Conservation (phyloP, 2,329 filamentous ascomycete species). For the Boeremia lycopersici region DNA sequence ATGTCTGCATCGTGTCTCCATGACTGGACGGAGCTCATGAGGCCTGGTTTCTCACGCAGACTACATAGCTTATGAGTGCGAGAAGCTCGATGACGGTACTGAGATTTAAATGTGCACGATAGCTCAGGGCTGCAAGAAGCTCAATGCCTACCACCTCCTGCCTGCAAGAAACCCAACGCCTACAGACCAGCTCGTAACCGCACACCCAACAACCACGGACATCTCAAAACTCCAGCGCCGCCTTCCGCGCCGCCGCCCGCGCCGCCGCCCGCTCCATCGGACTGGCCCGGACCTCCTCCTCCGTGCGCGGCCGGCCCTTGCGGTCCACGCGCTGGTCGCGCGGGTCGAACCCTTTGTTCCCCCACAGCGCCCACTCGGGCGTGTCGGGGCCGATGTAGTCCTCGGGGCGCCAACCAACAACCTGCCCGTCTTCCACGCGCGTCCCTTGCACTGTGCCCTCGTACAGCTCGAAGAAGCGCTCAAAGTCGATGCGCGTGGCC, state of each 20-base stretch:
- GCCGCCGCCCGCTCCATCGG: conserved; percentile 6
- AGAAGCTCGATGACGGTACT: no score
- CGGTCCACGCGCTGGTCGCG: conserved; percentile 84
- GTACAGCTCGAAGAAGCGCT: conserved; percentile 82
- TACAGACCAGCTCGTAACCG: no score
- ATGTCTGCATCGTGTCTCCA: no score
- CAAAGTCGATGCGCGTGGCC: conserved; percentile 92
- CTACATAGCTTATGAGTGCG: no score
- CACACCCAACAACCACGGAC: no score
- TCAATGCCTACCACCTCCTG: no score
- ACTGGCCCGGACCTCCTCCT: conserved; percentile 13
- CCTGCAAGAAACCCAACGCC: no score
- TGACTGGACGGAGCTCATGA: no score
- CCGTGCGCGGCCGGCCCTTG: conserved; percentile 67
- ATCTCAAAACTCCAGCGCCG: conserved; percentile 23
- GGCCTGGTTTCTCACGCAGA: no score
- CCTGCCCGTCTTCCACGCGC: conserved; percentile 51
- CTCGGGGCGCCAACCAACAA: conserved; percentile 76
- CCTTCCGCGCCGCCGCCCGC: conserved; percentile 1
- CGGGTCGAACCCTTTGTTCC: conserved; percentile 92
- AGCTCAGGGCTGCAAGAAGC: no score
- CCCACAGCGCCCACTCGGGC: conserved; percentile 94
- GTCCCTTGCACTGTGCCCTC: conserved; percentile 59
- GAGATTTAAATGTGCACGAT: no score
- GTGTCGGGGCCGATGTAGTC: conserved; percentile 88